phyloP scores from a whole-genome alignment of 2,329 filamentous ascomycete species.

The Colletotrichum navitas region DNA sequence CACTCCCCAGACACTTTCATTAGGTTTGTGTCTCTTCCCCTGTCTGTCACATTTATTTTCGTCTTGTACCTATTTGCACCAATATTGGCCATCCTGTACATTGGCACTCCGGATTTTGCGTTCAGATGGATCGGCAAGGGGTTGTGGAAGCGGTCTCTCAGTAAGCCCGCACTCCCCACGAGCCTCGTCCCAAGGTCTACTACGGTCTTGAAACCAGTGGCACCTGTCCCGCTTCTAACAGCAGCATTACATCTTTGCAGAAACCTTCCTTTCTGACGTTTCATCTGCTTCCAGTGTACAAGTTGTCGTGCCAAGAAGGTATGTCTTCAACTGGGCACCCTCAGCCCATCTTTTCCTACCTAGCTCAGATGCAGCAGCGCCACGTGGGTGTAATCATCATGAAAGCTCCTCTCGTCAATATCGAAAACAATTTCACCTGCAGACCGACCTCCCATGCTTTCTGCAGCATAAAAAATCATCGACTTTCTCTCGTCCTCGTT shows the following conservation, averaged over 20 bases:
- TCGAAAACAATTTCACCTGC: constrained; percentile 45
- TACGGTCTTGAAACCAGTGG: background rate
- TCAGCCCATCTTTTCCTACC: no score
- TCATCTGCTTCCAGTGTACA: background rate
- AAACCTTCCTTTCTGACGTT: background rate
- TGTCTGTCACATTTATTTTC: background rate
- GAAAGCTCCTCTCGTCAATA: constrained; percentile 41
- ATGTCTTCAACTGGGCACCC: no score
- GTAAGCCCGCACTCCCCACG: constrained; percentile 20
- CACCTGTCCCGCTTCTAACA: background rate
- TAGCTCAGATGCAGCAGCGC: constrained; percentile 2
- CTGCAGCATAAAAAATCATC: constrained; percentile 52
- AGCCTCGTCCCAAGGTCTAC: background rate
- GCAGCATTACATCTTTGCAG: background rate
- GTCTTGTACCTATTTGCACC: background rate
- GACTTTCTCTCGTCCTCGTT: constrained; percentile 51
- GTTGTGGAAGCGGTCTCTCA: constrained; percentile 27
- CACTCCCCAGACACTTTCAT: background rate
- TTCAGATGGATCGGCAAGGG: constrained; percentile 24
- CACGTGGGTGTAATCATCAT: constrained; percentile 1
- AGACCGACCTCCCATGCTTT: constrained; percentile 48
- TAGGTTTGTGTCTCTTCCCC: background rate
- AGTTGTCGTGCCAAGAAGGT: no score
- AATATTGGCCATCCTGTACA: background rate
- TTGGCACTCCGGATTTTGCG: background rate